phyloP scores from a whole-genome alignment of 2,329 filamentous ascomycete genomes.

The Claviceps sp. region DNA sequence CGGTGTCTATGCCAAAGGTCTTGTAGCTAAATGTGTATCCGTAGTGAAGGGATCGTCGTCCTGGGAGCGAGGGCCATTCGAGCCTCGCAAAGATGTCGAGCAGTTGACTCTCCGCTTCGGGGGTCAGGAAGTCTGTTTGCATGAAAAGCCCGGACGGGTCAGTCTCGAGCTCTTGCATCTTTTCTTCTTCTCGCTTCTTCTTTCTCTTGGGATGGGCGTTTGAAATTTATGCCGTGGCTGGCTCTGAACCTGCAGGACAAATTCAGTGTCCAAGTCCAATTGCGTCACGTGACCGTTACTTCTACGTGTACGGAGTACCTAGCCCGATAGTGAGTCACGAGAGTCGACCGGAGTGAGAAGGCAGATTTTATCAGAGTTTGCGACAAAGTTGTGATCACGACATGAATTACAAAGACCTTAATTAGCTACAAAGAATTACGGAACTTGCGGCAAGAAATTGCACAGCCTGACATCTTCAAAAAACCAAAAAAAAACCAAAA shows the following conservation, averaged over 20 bases:
- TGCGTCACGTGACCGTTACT: too few species aligned
- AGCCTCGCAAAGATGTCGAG: conserved; percentile 14
- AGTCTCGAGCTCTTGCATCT: conserved; percentile 14
- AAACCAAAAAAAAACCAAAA: too few species aligned
- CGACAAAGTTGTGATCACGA: too few species aligned
- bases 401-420: too few species aligned
- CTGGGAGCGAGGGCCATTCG: conserved; percentile 4
- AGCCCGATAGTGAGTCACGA: too few species aligned
- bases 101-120: conserved; percentile 30
- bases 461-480: too few species aligned
- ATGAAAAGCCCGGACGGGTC: conserved; percentile 26
- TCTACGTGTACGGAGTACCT: too few species aligned
- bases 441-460: too few species aligned
- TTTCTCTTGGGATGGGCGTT: not conserved
- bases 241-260: not conserved
- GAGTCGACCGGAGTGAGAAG: too few species aligned
- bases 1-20: conserved; percentile 37
- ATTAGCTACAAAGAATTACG: too few species aligned
- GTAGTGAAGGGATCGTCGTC: conserved; percentile 25
- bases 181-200: too few species aligned
- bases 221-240: not conserved
- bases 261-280: not conserved
- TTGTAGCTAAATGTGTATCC: conserved; percentile 46
- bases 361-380: too few species aligned
- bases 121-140: conserved; percentile 32